Percentiles rank a stretch among this genome's conserved stretches.
These are phyloP conservation scores for Pseudogymnoascus sp. DNA, from an alignment of 2,329 filamentous ascomycete species.

Conservation along the genomic window DNA sequence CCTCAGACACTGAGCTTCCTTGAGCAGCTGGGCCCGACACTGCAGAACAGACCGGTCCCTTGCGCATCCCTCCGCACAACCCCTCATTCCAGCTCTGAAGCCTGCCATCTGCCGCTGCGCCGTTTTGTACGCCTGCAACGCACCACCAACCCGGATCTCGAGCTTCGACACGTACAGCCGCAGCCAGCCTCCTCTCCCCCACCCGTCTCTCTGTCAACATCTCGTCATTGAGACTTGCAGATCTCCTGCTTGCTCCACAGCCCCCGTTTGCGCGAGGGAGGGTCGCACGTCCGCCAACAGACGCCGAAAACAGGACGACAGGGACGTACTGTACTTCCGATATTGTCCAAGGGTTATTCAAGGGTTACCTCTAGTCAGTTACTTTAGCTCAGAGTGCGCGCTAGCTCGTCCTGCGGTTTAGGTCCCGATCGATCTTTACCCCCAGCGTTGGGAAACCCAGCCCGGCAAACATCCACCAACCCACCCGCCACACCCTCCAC, in stretches of 20 bases:
- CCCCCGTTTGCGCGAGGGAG: neutral
- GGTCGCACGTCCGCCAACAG: neutral
- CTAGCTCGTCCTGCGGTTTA: neutral
- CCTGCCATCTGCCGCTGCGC: neutral
- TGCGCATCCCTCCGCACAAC: neutral
- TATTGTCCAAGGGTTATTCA: neutral
- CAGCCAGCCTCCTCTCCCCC: neutral
- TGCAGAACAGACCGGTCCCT: neutral
- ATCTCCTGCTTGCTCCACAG: neutral
- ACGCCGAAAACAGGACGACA: neutral
- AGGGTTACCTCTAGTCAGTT: neutral
- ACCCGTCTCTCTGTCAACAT: neutral
- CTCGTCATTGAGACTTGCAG: neutral
- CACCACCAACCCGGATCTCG: neutral
- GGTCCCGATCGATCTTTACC: neutral
- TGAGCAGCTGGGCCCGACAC: neutral
- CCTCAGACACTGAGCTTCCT: neutral
- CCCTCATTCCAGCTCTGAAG: neutral
- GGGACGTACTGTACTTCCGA: neutral
- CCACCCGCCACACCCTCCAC: neutral
- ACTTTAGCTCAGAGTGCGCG: neutral
- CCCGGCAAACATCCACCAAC: neutral
- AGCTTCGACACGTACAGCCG: neutral
- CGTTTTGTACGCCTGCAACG: neutral
- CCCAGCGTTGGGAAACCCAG: neutral